Base-by-base conservation (phyloP, 108 stramenopile genomes). In the Stephanodiscus triporus region DNA sequence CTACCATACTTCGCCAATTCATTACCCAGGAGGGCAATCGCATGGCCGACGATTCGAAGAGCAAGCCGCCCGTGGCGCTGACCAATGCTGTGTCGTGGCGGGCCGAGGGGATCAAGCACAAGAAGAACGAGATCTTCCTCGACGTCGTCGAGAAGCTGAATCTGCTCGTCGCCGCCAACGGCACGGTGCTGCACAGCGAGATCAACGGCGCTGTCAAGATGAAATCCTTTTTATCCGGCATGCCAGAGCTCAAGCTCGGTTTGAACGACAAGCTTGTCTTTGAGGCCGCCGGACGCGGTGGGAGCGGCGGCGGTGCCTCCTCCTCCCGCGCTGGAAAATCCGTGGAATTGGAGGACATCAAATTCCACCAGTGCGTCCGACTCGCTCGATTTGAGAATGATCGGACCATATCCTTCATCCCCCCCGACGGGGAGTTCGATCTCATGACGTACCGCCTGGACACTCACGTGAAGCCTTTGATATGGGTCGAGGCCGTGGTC, bases 71-170 rank as follows among this genome's bases (percentile, higher is more conserved):
- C 9, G 95, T 97, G 8, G 97, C 98, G 16, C 72, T 98, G 36
- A 99, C 98, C 32, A 99, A 99, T 78, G 97, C 97, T 29, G 99
- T 99, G 6, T 92, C 90, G 16, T 99, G 99, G 99, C 85, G 99
- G 37, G 88, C 96, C 20, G 99, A 99, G 83, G 99, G 99, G 42
- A 99, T 99, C 73, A 96, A 96, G 74, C 98, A 99, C 80, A 96
- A 97, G 65, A 98, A 99, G 92, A 99, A 99, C 71, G 99, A 99
- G 84, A 97, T 99, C 58, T 99, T 99, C 85, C 80, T 99, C 63
- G 99, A 99, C 72, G 99, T 99, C 51, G 96, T 99, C n/a, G 99
- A 99, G 72, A 98, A 98, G 67, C 88, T 99, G 27, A 98, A 99
- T 77, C 81, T 99, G 36, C 84, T 99, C 20, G 98, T 98, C n/a